Evolutionary conservation across 164 flowering plant genomes (phyloP).

Genomic region (Dillenia turbinata): DNA sequence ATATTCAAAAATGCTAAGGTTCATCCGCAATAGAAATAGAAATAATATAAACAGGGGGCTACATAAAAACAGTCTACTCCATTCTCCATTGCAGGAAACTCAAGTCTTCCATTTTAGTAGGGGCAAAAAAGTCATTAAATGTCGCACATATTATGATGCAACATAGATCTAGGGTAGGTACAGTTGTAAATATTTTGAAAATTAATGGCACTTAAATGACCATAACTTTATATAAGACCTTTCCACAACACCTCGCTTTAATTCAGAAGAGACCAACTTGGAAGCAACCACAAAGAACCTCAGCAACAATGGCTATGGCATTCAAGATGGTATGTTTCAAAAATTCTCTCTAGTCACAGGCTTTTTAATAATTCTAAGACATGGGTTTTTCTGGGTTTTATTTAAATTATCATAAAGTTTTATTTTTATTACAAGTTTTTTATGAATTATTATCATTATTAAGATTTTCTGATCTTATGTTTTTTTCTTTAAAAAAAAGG

Average conservation of each 20-base stretch:
- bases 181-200: conserved; percentile 19
- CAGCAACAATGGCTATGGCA: conserved; percentile 83
- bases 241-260: background rate
- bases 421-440: background rate
- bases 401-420: background rate
- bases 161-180: background rate
- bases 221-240: conserved; percentile 25
- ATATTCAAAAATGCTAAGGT: too few species aligned
- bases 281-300: background rate
- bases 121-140: too few species aligned
- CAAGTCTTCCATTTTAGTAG: too few species aligned
- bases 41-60: too few species aligned
- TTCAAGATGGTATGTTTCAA: conserved; percentile 72
- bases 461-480: background rate
- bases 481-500: conserved; percentile 29
- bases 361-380: background rate
- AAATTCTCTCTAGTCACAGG: background rate
- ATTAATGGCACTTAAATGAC: conserved; percentile 21
- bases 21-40: too few species aligned
- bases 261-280: too few species aligned
- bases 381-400: background rate
- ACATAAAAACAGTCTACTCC: too few species aligned
- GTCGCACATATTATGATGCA: too few species aligned
- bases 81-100: too few species aligned
- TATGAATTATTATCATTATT: background rate